Conservation (phyloP, 1,284 basidiomycete genomes). For the Leccinum pallidistipes region DNA sequence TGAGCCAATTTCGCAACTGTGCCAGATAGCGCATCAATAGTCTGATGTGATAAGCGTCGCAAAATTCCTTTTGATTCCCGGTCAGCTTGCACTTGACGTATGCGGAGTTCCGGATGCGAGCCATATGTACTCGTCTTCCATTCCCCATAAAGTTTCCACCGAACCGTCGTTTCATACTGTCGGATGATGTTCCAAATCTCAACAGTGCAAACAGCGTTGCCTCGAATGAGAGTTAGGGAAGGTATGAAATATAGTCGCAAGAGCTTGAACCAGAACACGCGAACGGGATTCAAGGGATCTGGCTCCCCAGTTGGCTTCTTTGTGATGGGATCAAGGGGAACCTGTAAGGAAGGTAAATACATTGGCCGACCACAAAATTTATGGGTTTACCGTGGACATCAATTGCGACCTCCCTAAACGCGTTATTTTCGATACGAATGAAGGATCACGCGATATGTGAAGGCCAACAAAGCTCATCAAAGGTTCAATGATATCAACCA, state of each 20-base stretch:
- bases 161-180: conserved; percentile 74
- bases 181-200: conserved; percentile 88
- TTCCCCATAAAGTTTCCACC: conserved; percentile 94
- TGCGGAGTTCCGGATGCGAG: conserved; percentile 72
- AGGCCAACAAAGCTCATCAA: conserved; percentile 75
- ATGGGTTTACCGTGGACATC: conserved; percentile 40
- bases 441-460: conserved; percentile 70
- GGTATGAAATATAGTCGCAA: conserved; percentile 85
- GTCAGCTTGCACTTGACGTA: conserved; percentile 71
- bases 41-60: conserved; percentile 79
- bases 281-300: conserved; percentile 56
- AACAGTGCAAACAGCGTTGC: conserved; percentile 83
- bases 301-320: conserved; percentile 54
- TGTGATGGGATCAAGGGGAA: conserved; percentile 51
- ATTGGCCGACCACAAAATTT: conserved; percentile 30
- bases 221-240: conserved; percentile 80
- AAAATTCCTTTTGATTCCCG: conserved; percentile 80
- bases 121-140: conserved; percentile 80
- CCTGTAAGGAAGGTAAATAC: conserved; percentile 33
- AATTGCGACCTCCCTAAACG: conserved; percentile 57
- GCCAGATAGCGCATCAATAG: conserved; percentile 79
- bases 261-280: conserved; percentile 79
- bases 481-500: conserved; percentile 73
- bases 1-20: conserved; percentile 94
- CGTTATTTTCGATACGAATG: conserved; percentile 62